phyloP scores from a whole-genome alignment of 768 basidiomycete genomes.

The Lanmaoa rubissima region DNA sequence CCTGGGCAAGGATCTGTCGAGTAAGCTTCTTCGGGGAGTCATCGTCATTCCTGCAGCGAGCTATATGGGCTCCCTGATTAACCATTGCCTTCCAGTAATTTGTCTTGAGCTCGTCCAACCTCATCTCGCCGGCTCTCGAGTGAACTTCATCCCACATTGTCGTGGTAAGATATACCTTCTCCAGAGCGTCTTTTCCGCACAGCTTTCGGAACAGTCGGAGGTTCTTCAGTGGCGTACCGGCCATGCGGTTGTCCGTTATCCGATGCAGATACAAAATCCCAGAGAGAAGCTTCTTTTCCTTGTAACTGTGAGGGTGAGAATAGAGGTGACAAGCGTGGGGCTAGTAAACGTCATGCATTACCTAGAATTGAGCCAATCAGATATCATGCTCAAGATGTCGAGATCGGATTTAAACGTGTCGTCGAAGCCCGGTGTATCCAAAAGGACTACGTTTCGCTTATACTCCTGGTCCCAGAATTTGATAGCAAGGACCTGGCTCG shows the following conservation, averaged over 20 bases:
- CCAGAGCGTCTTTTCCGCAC: conserved; percentile 29
- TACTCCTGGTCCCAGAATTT: not conserved
- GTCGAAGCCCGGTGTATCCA: conserved; percentile 26
- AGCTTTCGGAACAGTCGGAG: conserved; percentile 32
- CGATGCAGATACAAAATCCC: conserved; percentile 44
- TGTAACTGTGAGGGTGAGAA: conserved; percentile 1
- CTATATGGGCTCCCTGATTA: conserved; percentile 4
- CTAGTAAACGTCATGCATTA: too few species aligned
- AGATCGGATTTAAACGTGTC: conserved; percentile 15
- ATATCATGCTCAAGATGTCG: not conserved
- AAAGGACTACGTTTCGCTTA: conserved; percentile 9
- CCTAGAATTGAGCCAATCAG: not conserved
- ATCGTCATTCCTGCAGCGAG: conserved; percentile 3
- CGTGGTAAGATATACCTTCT: conserved; percentile 35
- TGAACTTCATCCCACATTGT: conserved; percentile 40
- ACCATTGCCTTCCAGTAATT: conserved; percentile 12
- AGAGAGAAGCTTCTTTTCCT: too few species aligned
- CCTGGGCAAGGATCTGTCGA: conserved; percentile 1
- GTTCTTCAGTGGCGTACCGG: conserved; percentile 33
- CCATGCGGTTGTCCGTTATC: conserved; percentile 39
- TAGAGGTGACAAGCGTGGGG: not conserved
- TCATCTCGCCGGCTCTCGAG: conserved; percentile 13
- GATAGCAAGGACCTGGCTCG: conserved; percentile 5
- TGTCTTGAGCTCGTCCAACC: conserved; percentile 7
- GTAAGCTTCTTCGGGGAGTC: conserved; percentile 9